These are phyloP conservation scores for Rhizopogon sp. DNA, from an alignment of 768 basidiomycete species.

Conservation along the genomic window DNA sequence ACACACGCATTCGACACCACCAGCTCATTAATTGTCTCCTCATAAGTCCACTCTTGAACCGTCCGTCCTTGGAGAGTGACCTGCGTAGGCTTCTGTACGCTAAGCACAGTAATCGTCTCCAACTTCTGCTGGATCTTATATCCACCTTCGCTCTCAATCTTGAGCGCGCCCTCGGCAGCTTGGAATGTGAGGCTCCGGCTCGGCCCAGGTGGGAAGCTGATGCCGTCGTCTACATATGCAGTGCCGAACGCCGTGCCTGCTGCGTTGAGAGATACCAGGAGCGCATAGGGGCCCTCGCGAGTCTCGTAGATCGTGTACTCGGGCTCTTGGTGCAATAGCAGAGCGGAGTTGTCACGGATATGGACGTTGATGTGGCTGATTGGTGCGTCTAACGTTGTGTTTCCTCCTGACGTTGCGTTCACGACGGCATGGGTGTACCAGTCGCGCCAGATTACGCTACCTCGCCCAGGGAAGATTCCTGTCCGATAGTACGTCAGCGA, in stretches of 20 bases:
- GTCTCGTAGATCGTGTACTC: constrained; percentile 70
- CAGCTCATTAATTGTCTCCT: constrained; percentile 34
- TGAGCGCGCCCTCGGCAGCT: constrained; percentile 31
- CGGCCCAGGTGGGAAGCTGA: too few species aligned
- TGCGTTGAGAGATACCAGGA: constrained; percentile 52
- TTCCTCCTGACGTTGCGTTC: too few species aligned
- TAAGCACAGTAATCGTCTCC: too few species aligned
- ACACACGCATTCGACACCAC: constrained; percentile 32
- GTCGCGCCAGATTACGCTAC: too few species aligned
- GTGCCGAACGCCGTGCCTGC: constrained; percentile 50
- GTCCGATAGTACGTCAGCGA: background rate
- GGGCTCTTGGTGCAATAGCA: constrained; percentile 59
- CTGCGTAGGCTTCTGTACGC: too few species aligned
- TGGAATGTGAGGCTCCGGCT: too few species aligned
- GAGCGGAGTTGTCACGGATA: constrained; percentile 60
- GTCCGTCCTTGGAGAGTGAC: too few species aligned
- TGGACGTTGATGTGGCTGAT: constrained; percentile 44
- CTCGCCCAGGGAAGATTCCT: too few species aligned
- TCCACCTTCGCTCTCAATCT: constrained; percentile 31
- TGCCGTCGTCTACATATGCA: constrained; percentile 59
- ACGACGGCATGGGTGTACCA: too few species aligned
- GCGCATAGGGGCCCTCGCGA: constrained; percentile 51
- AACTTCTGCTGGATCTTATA: constrained; percentile 17
- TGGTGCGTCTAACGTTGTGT: too few species aligned
- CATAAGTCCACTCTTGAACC: constrained; percentile 36